phyloP scores from a whole-genome alignment of 441 rosid genomes.

The Populus hybrid region DNA sequence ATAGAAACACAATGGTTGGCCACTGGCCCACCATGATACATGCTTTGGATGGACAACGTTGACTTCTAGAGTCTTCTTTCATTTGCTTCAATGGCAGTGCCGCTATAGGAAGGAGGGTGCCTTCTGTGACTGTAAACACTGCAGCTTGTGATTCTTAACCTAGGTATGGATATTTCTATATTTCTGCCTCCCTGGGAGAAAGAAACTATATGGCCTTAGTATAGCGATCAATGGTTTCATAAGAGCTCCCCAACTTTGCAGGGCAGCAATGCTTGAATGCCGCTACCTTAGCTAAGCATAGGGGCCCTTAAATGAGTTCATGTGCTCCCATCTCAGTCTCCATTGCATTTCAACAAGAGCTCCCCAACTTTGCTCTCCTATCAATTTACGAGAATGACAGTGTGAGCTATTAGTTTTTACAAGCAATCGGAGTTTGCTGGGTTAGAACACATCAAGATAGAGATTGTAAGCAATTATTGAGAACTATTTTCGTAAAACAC shows the following conservation, averaged over 20 bases:
- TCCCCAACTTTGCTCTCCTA: not conserved
- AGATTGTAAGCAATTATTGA: not conserved
- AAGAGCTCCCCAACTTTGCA: not conserved
- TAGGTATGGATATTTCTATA: not conserved
- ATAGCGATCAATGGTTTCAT: not conserved
- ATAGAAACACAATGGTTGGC: slow-evolving; percentile 5
- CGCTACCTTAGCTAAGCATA: not conserved
- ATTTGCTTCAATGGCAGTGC: not conserved
- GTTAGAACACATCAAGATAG: not conserved
- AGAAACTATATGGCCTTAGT: not conserved
- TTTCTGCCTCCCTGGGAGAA: slow-evolving; percentile 6
- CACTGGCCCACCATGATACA: slow-evolving; percentile 20
- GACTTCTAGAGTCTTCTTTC: slow-evolving; percentile 14
- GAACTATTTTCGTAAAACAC: not conserved
- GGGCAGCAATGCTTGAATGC: not conserved
- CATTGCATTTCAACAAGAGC: not conserved
- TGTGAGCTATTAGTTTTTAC: not conserved
- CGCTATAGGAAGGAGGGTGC: not conserved
- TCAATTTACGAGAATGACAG: not conserved
- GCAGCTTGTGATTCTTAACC: not conserved
- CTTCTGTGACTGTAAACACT: not conserved
- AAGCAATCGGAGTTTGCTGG: not conserved
- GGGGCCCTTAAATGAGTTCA: not conserved
- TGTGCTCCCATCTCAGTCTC: not conserved
- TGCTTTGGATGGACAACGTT: slow-evolving; percentile 4